Conservation (phyloP, 495 filamentous ascomycete species). For the Hamigera avellanea region DNA sequence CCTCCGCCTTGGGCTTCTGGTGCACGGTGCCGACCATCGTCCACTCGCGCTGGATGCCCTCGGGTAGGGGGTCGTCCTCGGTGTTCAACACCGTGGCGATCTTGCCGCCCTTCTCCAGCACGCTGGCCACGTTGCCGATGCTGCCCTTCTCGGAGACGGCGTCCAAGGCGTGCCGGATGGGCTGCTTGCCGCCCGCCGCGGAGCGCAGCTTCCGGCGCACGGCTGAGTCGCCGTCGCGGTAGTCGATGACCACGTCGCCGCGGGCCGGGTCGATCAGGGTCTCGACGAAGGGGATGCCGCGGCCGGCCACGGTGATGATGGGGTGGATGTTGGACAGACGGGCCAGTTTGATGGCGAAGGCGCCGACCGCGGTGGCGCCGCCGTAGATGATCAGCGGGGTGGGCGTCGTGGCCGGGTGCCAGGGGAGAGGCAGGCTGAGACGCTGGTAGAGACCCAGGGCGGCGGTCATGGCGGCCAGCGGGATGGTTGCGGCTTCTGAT, state of each 20-base stretch:
- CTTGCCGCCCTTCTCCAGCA: slow-evolving; percentile 31
- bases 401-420: slow-evolving; percentile 32
- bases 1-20: background rate
- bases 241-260: slow-evolving; percentile 63
- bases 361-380: slow-evolving; percentile 52
- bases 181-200: slow-evolving; percentile 5
- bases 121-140: slow-evolving; percentile 31
- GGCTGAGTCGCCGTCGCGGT: slow-evolving; percentile 37
- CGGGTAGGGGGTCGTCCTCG: slow-evolving; percentile 23
- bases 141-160: slow-evolving; percentile 42
- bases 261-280: slow-evolving; percentile 47
- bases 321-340: slow-evolving; percentile 59
- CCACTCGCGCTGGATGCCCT: slow-evolving; percentile 14
- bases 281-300: slow-evolving; percentile 43
- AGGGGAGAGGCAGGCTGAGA: slow-evolving; percentile 54
- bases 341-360: slow-evolving; percentile 59
- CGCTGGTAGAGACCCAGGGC: slow-evolving; percentile 49
- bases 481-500: slow-evolving; percentile 55
- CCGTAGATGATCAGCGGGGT: slow-evolving; percentile 58
- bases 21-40: slow-evolving; percentile 43
- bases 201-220: slow-evolving; percentile 8
- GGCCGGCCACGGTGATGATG: slow-evolving; percentile 57
- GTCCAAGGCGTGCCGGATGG: slow-evolving; percentile 41
- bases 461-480: slow-evolving; percentile 64
- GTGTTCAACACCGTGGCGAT: slow-evolving; percentile 36